These are phyloP conservation scores for Apiospora sp. DNA, from an alignment of 2,329 filamentous ascomycete species.

Conservation along the genomic window DNA sequence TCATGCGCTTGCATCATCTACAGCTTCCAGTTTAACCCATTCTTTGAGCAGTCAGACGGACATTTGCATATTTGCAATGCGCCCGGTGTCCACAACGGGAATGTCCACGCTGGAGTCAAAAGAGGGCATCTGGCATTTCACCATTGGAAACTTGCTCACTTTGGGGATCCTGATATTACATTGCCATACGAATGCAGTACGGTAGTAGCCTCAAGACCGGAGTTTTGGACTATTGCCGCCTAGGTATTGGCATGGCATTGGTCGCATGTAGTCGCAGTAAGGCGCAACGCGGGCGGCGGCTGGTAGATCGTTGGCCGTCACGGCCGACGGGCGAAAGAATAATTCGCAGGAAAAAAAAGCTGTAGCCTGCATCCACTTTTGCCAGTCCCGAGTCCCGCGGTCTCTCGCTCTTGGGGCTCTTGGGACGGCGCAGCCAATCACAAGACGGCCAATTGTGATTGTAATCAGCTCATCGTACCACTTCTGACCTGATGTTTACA, in stretches of 20 bases:
- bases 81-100: slow-evolving; percentile 16
- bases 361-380: slow-evolving; percentile 2
- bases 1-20: slow-evolving; percentile 5
- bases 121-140: slow-evolving; percentile 16
- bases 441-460: background rate
- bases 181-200: background rate
- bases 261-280: background rate
- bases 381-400: slow-evolving; percentile 9
- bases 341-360: background rate
- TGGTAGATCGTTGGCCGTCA: background rate
- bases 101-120: slow-evolving; percentile 16
- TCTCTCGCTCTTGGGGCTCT: background rate
- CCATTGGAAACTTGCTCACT: slow-evolving; percentile 15
- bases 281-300: slow-evolving; percentile 2
- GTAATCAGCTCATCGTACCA: slow-evolving; percentile 24
- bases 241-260: background rate
- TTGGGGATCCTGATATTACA: background rate
- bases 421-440: slow-evolving; percentile 4
- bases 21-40: background rate
- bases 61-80: slow-evolving; percentile 9
- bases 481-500: slow-evolving; percentile 26
- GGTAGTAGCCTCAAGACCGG: background rate
- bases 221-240: background rate
- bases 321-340: slow-evolving; percentile 12
- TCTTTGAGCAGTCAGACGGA: slow-evolving; percentile 7